phyloP scores from a whole-genome alignment of 140 eudicot species.

The Oenanthe javanica region DNA sequence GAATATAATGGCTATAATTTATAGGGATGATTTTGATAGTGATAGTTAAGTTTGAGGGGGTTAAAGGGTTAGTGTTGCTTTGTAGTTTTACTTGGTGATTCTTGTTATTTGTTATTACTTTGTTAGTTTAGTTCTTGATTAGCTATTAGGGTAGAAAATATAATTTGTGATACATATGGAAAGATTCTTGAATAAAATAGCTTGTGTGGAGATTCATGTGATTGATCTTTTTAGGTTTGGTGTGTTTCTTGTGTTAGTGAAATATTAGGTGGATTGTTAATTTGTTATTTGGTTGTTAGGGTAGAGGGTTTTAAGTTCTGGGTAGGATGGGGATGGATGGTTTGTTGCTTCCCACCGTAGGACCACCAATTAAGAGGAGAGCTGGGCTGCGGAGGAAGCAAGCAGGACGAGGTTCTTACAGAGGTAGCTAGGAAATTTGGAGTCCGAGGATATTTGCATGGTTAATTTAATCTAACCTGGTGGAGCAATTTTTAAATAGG shows the following conservation, averaged over 20 bases:
- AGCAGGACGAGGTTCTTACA: slow-evolving; percentile 97
- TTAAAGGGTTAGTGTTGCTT: neutral
- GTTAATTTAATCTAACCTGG: slow-evolving; percentile 31
- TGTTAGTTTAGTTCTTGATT: neutral
- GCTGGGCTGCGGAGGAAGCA: slow-evolving; percentile 92
- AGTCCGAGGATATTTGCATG: slow-evolving; percentile 21
- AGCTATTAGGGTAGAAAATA: neutral
- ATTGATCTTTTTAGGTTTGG: neutral
- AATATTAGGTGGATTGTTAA: slow-evolving; percentile 3
- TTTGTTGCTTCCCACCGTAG: slow-evolving; percentile 64
- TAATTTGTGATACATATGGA: slow-evolving; percentile 14
- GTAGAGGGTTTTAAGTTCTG: slow-evolving; percentile 32
- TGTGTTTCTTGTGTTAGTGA: slow-evolving; percentile 1
- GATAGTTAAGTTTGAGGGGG: neutral
- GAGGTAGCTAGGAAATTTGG: slow-evolving; percentile 75
- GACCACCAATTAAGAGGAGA: slow-evolving; percentile 86
- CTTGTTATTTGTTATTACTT: neutral
- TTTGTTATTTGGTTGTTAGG: slow-evolving; percentile 12
- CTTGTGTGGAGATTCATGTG: slow-evolving; percentile 12
- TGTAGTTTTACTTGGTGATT: neutral
- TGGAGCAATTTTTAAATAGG: slow-evolving; percentile 21
- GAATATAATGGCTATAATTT: neutral
- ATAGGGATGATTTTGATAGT: neutral
- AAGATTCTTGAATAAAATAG: slow-evolving; percentile 4
- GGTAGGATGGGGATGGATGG: slow-evolving; percentile 65